Percentiles rank a stretch among this genome's conserved stretches.
Conservation (phyloP, 148 eudicot genomes). For the Spergularia bocconei region DNA sequence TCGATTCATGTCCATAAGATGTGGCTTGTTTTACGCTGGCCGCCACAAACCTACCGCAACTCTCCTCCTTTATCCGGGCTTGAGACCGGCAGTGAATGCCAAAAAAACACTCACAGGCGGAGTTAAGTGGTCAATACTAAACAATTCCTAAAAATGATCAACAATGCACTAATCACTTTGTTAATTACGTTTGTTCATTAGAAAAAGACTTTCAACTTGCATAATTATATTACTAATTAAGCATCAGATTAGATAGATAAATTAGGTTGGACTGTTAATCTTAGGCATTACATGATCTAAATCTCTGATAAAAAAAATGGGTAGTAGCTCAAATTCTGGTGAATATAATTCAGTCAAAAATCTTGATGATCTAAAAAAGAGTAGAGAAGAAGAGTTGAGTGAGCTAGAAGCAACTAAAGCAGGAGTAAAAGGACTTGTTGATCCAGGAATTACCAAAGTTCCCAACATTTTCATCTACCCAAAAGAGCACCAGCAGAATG, state of each 20-base stretch:
- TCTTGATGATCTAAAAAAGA: neutral
- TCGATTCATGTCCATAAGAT: too few relatives aligned
- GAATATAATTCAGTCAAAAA: neutral
- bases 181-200: too few relatives aligned
- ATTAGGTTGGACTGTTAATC: neutral
- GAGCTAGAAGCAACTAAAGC: neutral
- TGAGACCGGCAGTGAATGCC: too few relatives aligned
- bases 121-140: too few relatives aligned
- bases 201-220: neutral
- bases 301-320: constrained; percentile 7
- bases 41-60: too few relatives aligned
- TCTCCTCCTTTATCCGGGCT: too few relatives aligned
- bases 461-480: constrained; percentile 18
- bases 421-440: constrained; percentile 15
- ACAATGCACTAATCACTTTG: too few relatives aligned
- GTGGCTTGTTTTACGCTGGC: too few relatives aligned
- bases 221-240: neutral
- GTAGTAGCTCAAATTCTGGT: neutral
- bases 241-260: neutral
- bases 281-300: neutral
- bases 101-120: too few relatives aligned
- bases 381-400: constrained; percentile 5
- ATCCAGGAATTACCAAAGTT: constrained; percentile 8
- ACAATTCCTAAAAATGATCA: too few relatives aligned
- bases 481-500: constrained; percentile 4